These are phyloP conservation scores for Kodamaea fungicola DNA, from an alignment of 1,139 yeast genomes.

Conservation along the genomic window DNA sequence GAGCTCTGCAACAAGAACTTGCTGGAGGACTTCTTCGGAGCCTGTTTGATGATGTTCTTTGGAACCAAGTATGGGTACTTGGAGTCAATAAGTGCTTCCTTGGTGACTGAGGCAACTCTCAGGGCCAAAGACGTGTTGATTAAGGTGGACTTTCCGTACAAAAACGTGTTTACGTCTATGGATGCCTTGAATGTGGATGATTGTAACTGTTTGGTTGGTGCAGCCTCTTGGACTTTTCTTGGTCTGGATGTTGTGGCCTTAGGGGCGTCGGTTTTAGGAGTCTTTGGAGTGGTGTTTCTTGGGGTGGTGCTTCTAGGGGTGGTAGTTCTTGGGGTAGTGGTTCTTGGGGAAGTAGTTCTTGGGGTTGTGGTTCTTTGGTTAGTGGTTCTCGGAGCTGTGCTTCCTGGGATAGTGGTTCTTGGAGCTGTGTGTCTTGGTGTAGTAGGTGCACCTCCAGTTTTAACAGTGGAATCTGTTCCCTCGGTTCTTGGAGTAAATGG, in stretches of 20 bases:
- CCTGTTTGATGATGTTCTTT: constrained; percentile 27
- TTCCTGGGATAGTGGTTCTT: constrained; percentile 2
- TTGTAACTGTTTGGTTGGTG: constrained; percentile 13
- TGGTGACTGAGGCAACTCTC: constrained; percentile 43
- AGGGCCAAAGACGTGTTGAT: constrained; percentile 29
- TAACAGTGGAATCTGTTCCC: too few species aligned
- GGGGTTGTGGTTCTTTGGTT: constrained; percentile 1
- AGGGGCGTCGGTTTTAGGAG: neutral
- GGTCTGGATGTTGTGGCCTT: too few species aligned
- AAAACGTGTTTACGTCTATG: constrained; percentile 29
- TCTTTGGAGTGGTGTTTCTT: neutral
- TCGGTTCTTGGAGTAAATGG: too few species aligned
- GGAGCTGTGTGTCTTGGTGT: constrained; percentile 1
- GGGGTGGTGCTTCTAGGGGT: neutral
- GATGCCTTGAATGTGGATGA: constrained; percentile 21
- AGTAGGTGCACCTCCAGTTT: too few species aligned
- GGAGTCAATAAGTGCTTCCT: constrained; percentile 36
- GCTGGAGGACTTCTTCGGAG: constrained; percentile 26
- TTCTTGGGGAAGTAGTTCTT: constrained; percentile 2
- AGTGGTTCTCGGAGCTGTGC: constrained; percentile 1
- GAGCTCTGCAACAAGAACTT: constrained; percentile 33
- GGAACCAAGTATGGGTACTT: constrained; percentile 45
- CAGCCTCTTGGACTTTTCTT: too few species aligned
- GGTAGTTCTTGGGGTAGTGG: neutral
- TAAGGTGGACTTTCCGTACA: constrained; percentile 38